Base-by-base conservation (phyloP, 768 basidiomycete genomes). In the Dioszegia crocea region DNA sequence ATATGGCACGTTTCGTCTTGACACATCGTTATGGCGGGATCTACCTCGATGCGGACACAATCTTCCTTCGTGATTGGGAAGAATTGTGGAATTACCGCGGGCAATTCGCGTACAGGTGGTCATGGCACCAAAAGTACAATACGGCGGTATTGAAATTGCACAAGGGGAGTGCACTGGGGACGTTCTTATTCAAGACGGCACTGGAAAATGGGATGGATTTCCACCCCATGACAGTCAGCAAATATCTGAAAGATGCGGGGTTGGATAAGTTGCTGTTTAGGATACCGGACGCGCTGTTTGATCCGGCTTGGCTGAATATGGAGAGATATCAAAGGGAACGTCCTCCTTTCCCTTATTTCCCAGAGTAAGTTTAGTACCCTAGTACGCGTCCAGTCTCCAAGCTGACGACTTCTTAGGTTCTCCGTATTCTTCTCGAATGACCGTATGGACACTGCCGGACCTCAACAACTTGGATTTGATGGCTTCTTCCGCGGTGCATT, bases 31-130 rank as follows among this genome's bases (percentile, higher is more conserved):
- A 88, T 70, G 94, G 96, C 23, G 94, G 94, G 14, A 88, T 92
- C 48, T 99, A 98, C 73, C 85, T 99, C 52, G 94, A 99, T 70
- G 92, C 93, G 10, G 96, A 98, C 74, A 97, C 91, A 9, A 84
- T 99, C 63, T 85, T 99, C 66, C 79, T 99, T 30, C 87, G 96
- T 21, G 94, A 99, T 71, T 99, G 96, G 96, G 93, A 96, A 74
- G 94, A 98, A 66, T 80, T 99, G 4, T 97, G 91, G 91, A 91
- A 90, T 27, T 96, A 89, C 87, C 85, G 87, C 67, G 93, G 93
- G 38, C 91, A 92, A 17, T 99, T 96, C 68, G 93, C 94, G 8
- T 98, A 97, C 76, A 83, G 94, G 2, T 99, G 94, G 94, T 90
- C 88, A 21, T 86, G 90, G 47, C 80, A 93, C 62, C 84, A 88